Base-by-base conservation (phyloP, 2,329 filamentous ascomycete species). In the Metarhizium anisopliae region DNA sequence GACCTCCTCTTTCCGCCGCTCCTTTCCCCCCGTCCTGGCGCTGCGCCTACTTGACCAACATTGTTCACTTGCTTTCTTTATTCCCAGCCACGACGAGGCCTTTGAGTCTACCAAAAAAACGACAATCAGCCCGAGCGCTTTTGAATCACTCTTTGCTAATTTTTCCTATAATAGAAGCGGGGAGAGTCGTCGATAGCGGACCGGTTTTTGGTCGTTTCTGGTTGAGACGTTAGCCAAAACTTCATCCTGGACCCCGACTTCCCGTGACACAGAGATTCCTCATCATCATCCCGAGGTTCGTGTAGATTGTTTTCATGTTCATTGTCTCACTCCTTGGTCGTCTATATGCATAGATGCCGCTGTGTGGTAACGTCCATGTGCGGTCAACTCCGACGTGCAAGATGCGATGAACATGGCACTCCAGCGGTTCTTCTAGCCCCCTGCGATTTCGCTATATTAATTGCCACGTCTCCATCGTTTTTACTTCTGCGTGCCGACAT, bases 201-300 rank as follows among this genome's bases (percentile, higher is more conserved):
- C 18, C 47, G 43, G 49, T 49, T 56, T 32, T 42, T 57, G 10
- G 32, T 51, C 16, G 50, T 51, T 53, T 57, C 53, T 47, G 47
- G 38, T 55, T 58, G 7, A 29, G 52, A 25, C 20, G 20, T 20
- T 14, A 47, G 47, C 32, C 35, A 51, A 35, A 38, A 32, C 40
- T 47, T 32, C 47, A 54, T 47, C 38, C 32, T 47, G 38, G n/a
- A 47, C 35, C 47, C 32, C 6, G 32, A 47, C 18, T 55, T 58
- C 50, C 55, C 59, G 60, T 59, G 43, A 60, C 59, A 60, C 59
- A 57, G 47, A 52, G 45, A 51, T 53, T 50, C 52, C 52, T 55
- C 47, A 52, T 56, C 58, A 57, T 55, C 52, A 58, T 56, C 55
- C 49, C 59, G 54, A 63, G 60, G 62, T 62, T 58, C 54, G 62